Evolutionary conservation across 1,284 basidiomycete genomes (phyloP).

Genomic region (Sphagnurus paluster): DNA sequence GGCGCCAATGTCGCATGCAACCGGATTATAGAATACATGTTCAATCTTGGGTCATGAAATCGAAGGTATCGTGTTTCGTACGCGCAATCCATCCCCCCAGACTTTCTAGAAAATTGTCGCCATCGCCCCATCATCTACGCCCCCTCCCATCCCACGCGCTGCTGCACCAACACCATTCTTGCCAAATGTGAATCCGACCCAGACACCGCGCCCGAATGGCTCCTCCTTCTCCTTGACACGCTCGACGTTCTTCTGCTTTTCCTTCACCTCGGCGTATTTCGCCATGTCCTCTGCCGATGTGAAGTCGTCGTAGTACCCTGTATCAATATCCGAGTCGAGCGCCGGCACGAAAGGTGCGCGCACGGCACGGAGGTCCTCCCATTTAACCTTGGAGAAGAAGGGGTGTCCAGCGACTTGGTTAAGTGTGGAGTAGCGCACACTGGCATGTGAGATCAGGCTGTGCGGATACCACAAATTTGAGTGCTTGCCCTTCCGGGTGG

Average conservation of each 20-base stretch:
- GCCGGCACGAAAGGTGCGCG: conserved; percentile 96
- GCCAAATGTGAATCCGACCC: conserved; percentile 98
- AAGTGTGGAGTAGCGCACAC: conserved; percentile 76
- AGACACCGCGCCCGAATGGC: conserved; percentile 74
- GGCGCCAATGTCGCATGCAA: not conserved
- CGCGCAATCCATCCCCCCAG: too few species aligned
- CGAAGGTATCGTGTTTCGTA: too few species aligned
- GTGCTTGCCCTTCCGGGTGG: not conserved
- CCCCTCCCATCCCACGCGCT: conserved; percentile 34
- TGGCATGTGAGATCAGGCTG: conserved; percentile 77
- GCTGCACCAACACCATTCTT: conserved; percentile 72
- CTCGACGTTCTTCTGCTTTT: conserved; percentile 96
- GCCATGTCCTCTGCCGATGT: conserved; percentile 94
- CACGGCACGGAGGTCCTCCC: conserved; percentile 76
- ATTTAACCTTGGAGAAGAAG: conserved; percentile 81
- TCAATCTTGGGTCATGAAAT: too few species aligned
- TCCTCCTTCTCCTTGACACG: conserved; percentile 87
- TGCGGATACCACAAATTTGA: not conserved
- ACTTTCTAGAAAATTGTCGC: conserved; percentile 64
- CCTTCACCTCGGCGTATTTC: conserved; percentile 96
- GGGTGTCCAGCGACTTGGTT: conserved; percentile 76
- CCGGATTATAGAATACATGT: too few species aligned
- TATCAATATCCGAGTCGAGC: conserved; percentile 93
- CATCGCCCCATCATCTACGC: conserved; percentile 52
- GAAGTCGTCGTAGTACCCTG: conserved; percentile 99